These are phyloP conservation scores for Lipomyces spencermartinsiae DNA, from an alignment of 805 yeast genomes.

Conservation along the genomic window DNA sequence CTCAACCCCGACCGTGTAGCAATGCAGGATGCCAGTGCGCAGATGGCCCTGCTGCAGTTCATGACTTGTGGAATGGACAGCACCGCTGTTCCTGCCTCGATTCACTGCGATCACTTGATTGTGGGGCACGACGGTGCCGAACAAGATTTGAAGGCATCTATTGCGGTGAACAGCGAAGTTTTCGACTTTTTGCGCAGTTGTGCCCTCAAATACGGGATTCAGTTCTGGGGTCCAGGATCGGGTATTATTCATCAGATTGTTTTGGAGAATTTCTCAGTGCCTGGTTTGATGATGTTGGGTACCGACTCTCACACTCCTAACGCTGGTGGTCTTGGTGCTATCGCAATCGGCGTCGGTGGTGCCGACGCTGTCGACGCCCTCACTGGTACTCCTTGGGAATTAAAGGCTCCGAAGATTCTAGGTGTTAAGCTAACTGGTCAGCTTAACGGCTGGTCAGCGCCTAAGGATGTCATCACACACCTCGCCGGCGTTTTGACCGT, in stretches of 20 bases:
- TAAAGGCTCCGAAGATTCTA: conserved; percentile 93
- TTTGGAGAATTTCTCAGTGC: conserved; percentile 94
- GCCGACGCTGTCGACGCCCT: conserved; percentile 98
- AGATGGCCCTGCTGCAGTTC: conserved; percentile 96
- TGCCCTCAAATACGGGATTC: conserved; percentile 93
- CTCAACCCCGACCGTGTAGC: conserved; percentile 98
- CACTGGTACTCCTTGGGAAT: conserved; percentile 95
- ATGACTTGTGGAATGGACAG: conserved; percentile 93
- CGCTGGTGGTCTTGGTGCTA: conserved; percentile 98
- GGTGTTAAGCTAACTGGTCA: conserved; percentile 95
- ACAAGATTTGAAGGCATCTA: conserved; percentile 82
- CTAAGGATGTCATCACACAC: conserved; percentile 92
- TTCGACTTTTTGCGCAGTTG: conserved; percentile 89
- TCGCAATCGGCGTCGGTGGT: conserved; percentile 99
- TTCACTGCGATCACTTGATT: conserved; percentile 97
- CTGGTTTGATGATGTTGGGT: conserved; percentile 95
- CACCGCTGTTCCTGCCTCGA: conserved; percentile 94
- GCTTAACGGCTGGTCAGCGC: conserved; percentile 95
- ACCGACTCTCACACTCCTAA: conserved; percentile 98
- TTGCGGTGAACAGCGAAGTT: conserved; percentile 90
- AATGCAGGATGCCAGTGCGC: conserved; percentile 99
- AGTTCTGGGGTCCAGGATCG: conserved; percentile 99
- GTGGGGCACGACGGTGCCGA: conserved; percentile 94
- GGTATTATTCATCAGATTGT: conserved; percentile 98
- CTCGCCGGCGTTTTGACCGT: conserved; percentile 94